Evolutionary conservation across 495 filamentous ascomycete genomes (phyloP).

Genomic region (Penicillium odoratum): DNA sequence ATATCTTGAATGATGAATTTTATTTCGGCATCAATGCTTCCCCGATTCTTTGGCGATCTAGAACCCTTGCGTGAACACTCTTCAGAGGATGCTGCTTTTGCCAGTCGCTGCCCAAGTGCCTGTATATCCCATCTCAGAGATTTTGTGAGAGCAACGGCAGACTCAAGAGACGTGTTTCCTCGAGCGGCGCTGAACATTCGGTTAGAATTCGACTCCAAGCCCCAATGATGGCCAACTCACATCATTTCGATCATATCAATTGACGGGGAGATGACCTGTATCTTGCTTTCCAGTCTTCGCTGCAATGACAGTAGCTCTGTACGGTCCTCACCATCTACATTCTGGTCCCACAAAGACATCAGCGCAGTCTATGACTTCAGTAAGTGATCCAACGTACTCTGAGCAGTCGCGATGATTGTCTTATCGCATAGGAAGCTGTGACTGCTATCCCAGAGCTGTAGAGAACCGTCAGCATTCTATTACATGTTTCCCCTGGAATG

Average conservation of each 20-base stretch:
- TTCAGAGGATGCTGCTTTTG: slow-evolving; percentile 65
- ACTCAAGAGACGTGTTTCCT: slow-evolving; percentile 93
- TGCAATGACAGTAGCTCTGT: slow-evolving; percentile 73
- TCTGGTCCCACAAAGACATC: slow-evolving; percentile 42
- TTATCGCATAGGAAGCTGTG: slow-evolving; percentile 81
- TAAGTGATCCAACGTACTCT: slow-evolving; percentile 52
- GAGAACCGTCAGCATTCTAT: slow-evolving; percentile 4
- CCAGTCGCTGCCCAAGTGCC: slow-evolving; percentile 73
- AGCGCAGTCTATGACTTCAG: slow-evolving; percentile 10
- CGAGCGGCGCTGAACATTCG: slow-evolving; percentile 65
- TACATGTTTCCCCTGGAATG: background rate
- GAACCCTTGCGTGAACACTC: slow-evolving; percentile 55
- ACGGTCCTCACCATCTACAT: slow-evolving; percentile 65
- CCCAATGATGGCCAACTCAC: slow-evolving; percentile 42
- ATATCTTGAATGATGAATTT: slow-evolving; percentile 73
- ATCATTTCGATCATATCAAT: slow-evolving; percentile 95
- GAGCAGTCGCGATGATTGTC: slow-evolving; percentile 76
- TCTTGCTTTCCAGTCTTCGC: slow-evolving; percentile 76
- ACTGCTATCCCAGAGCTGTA: slow-evolving; percentile 81
- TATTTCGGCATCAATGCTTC: slow-evolving; percentile 59
- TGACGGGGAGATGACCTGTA: slow-evolving; percentile 84
- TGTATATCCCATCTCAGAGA: slow-evolving; percentile 87
- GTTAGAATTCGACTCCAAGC: slow-evolving; percentile 6
- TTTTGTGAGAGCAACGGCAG: slow-evolving; percentile 83
- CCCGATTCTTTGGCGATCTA: slow-evolving; percentile 48